Conservation (phyloP, 73 alveolate species). For the Effrenium voratum region DNA sequence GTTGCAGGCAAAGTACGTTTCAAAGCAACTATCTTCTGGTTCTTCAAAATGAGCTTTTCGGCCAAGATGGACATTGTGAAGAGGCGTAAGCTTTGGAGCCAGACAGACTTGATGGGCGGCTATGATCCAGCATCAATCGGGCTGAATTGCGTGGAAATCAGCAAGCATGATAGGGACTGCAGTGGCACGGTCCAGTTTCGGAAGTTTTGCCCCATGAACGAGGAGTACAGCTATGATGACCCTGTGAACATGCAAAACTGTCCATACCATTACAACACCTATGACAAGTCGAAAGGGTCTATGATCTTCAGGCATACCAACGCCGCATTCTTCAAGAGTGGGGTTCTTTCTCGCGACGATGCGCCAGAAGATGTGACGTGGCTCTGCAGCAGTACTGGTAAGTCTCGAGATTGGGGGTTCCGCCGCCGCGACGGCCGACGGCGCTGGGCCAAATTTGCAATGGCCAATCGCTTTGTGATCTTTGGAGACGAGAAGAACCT, state of each 20-base stretch:
- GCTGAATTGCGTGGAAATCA: background rate
- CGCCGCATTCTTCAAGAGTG: background rate
- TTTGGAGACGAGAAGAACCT: background rate
- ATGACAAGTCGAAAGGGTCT: background rate
- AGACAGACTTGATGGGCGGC: background rate
- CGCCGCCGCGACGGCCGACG: conserved; percentile 37
- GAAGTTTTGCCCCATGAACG: background rate
- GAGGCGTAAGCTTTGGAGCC: background rate
- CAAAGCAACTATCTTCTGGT: background rate
- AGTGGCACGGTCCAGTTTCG: background rate
- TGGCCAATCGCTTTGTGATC: background rate
- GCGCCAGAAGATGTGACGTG: background rate
- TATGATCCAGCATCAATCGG: background rate
- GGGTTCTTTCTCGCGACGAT: background rate
- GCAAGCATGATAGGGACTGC: background rate
- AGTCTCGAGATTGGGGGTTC: conserved; percentile 5
- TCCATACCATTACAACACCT: background rate
- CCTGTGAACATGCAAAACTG: background rate
- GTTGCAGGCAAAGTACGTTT: background rate
- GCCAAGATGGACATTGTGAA: background rate
- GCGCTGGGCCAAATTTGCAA: background rate
- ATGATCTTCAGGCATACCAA: background rate
- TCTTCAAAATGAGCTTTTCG: background rate
- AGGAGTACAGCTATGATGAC: background rate
- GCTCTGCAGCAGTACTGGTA: background rate